Evolutionary conservation across 345 rosid genomes (phyloP).

Genomic region (Linum trigynum): DNA sequence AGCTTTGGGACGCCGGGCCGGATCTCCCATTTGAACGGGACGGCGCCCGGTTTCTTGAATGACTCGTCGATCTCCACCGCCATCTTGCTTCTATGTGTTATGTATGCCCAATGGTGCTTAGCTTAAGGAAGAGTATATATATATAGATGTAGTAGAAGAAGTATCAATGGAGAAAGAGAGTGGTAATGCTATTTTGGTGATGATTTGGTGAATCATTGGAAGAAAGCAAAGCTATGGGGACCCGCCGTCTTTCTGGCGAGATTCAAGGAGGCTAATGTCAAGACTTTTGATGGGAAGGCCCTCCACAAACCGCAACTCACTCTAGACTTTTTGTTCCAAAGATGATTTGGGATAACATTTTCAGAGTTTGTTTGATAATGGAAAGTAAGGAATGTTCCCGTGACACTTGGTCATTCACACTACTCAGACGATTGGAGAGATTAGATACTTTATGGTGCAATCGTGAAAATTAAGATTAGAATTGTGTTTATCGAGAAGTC

Average conservation of each 20-base stretch:
- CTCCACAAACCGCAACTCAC: background rate
- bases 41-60: slow-evolving; percentile 60
- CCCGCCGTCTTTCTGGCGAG: background rate
- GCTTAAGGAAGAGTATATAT: too few species aligned
- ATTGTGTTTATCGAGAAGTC: too few species aligned
- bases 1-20: slow-evolving; percentile 88
- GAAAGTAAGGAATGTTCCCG: too few species aligned
- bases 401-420: too few species aligned
- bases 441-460: too few species aligned
- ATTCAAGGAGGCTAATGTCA: background rate
- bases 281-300: too few species aligned
- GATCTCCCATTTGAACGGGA: slow-evolving; percentile 96
- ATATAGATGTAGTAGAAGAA: background rate
- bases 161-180: background rate
- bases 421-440: too few species aligned
- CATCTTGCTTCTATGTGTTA: background rate
- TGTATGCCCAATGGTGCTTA: too few species aligned
- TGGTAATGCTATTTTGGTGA: background rate
- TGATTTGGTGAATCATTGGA: background rate
- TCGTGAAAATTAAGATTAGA: too few species aligned
- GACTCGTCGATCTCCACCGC: slow-evolving; percentile 54
- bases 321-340: background rate
- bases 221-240: background rate
- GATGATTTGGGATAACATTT: too few species aligned
- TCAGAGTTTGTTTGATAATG: too few species aligned